Conservation (phyloP, 2,329 filamentous ascomycete species). For the Colletotrichum cuscutae region DNA sequence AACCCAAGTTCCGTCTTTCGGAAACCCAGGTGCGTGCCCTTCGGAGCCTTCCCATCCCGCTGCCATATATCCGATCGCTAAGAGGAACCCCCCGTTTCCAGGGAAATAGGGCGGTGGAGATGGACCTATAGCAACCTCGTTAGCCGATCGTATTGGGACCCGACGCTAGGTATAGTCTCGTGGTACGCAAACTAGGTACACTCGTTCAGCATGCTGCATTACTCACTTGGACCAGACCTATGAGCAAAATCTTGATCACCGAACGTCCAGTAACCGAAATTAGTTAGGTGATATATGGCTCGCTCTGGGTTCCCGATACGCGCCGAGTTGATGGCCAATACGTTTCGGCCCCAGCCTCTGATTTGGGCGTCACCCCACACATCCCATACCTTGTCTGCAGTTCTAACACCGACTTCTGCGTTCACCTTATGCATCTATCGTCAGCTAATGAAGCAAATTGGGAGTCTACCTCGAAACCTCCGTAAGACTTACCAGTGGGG, state of each 20-base stretch:
- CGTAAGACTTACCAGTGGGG: constrained; percentile 36
- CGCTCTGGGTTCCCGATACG: constrained; percentile 52
- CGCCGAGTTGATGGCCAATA: constrained; percentile 57
- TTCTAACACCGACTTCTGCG: constrained; percentile 44
- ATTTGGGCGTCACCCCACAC: constrained; percentile 53
- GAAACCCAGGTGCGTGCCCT: constrained; percentile 47
- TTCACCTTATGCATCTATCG: constrained; percentile 42
- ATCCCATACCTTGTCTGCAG: constrained; percentile 50
- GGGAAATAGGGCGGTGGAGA: constrained; percentile 45
- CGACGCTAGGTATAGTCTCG: too few relatives aligned
- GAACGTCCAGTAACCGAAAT: constrained; percentile 52
- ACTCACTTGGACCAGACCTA: constrained; percentile 40
- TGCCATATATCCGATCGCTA: constrained; percentile 50
- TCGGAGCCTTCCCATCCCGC: constrained; percentile 33
- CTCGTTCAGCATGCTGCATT: too few relatives aligned
- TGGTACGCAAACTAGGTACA: too few relatives aligned
- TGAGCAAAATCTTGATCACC: constrained; percentile 45
- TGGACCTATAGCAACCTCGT: neutral
- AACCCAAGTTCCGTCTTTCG: constrained; percentile 45
- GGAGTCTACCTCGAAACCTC: too few relatives aligned
- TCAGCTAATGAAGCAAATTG: neutral
- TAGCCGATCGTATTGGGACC: neutral
- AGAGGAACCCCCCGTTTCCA: constrained; percentile 49
- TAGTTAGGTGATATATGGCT: constrained; percentile 52
- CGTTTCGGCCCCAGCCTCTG: constrained; percentile 57